Conservation (phyloP, 1,284 basidiomycete genomes). For the Fomitopsis pinicola region DNA sequence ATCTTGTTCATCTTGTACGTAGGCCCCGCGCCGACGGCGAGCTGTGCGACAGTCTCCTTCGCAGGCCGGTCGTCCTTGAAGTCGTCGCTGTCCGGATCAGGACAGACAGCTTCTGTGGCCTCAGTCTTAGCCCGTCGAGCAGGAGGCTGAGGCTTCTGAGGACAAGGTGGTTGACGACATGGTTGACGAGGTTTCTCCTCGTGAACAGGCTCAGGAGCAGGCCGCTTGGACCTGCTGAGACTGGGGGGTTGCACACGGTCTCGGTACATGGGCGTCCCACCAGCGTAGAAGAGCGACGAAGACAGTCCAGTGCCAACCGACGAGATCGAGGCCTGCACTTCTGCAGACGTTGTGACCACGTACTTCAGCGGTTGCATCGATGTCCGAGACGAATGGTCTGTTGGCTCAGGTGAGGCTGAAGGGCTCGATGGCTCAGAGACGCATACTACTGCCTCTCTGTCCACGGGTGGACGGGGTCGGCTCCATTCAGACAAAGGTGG, state of each 20-base stretch:
- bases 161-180: background rate
- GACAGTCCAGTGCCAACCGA: background rate
- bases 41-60: background rate
- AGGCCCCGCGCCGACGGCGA: background rate
- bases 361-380: background rate
- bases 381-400: background rate
- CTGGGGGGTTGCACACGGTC: too few species aligned
- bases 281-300: background rate
- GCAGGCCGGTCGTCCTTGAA: background rate
- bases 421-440: background rate
- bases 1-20: background rate
- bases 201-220: too few species aligned
- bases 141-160: background rate
- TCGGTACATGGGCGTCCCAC: too few species aligned
- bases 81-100: background rate
- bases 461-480: background rate
- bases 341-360: background rate
- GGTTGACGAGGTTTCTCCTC: background rate
- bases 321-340: background rate
- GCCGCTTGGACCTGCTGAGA: too few species aligned
- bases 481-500: background rate
- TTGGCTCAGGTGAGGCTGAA: background rate
- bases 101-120: background rate
- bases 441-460: background rate
- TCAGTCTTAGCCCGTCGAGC: background rate